Evolutionary conservation across 176 grass and related monocot genomes (phyloP), one percentile per base, ranked within the genome.

Genomic region (Zizania latifolia): DNA sequence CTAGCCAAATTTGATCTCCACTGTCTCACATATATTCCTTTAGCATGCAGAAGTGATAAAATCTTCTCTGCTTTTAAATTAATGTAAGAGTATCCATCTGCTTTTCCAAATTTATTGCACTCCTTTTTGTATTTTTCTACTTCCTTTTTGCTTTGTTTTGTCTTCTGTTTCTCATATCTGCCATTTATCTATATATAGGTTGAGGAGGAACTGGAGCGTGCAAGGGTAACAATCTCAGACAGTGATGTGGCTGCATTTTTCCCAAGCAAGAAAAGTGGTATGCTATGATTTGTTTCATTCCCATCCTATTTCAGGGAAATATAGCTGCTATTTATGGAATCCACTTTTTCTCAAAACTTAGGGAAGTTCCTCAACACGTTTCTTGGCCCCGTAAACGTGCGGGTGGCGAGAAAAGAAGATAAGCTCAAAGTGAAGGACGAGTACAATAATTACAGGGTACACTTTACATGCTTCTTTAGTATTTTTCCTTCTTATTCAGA

Each of bases 401-500:
- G 84, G 15, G 89, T 92, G 6, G 68, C 57, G 3, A 88, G 89
- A 77, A 98, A 98, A 19, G 95, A 98, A 67, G 88, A 94, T 32
- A 90, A 86, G 81, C 86, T 98, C 57, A 94, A 92, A 81, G 85
- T 98, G 79, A 98, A 98, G 78, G 89, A 98, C 22, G 91, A 98
- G 70, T 98, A 98, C 43, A 98, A 98, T 56, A 98, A 85, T 59
- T 98, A 98, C 57, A 92, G 92, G 83, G 95, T 98, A 90, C 19
- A 63, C 15, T 82, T 75, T 40, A 70, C 12, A 48, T 60, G 36
- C 12, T 72, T 71, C 34, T 39, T 21, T 15, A 1, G 48, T 58
- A 22, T 12, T 1, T 78, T 71, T 34, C 29, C 1, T 68, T 58
- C 29, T 4, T 14, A 13, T 67, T 10, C 37, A 19, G 15, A 53